Evolutionary conservation across 305 asterid genomes (phyloP).

Genomic region (Andrographis paniculata): DNA sequence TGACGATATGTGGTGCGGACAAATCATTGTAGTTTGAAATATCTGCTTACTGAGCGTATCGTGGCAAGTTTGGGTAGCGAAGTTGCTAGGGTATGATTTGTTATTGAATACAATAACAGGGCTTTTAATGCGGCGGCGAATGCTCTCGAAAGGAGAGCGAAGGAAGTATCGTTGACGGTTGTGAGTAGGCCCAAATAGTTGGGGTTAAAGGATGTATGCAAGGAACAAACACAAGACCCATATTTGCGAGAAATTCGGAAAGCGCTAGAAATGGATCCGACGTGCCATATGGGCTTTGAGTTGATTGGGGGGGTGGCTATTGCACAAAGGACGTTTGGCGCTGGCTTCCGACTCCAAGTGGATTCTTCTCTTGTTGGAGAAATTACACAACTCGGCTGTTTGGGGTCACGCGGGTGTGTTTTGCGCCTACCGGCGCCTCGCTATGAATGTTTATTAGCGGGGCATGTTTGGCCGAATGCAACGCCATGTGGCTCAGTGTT

Average conservation of each 20-base stretch:
- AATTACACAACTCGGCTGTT: background rate
- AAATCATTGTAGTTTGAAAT: background rate
- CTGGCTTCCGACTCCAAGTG: background rate
- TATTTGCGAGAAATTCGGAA: background rate
- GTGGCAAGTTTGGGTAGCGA: background rate
- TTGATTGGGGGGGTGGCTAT: background rate
- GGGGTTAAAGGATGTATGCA: background rate
- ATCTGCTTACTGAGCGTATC: background rate
- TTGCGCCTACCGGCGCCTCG: background rate
- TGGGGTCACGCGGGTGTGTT: slow-evolving; percentile 3
- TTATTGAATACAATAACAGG: background rate
- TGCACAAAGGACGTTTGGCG: background rate
- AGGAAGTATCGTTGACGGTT: background rate
- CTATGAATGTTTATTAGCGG: background rate
- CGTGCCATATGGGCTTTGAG: background rate
- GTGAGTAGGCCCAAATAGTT: background rate
- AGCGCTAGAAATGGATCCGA: background rate
- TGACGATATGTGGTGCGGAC: background rate
- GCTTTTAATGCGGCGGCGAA: background rate
- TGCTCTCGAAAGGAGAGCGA: background rate
- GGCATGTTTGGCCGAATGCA: background rate
- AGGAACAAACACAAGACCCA: background rate
- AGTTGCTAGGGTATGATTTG: slow-evolving; percentile 1
- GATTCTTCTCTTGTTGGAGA: background rate
- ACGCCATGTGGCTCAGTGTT: background rate